Base-by-base conservation (phyloP, 257 asterid species). In the Forsythia suspensa region DNA sequence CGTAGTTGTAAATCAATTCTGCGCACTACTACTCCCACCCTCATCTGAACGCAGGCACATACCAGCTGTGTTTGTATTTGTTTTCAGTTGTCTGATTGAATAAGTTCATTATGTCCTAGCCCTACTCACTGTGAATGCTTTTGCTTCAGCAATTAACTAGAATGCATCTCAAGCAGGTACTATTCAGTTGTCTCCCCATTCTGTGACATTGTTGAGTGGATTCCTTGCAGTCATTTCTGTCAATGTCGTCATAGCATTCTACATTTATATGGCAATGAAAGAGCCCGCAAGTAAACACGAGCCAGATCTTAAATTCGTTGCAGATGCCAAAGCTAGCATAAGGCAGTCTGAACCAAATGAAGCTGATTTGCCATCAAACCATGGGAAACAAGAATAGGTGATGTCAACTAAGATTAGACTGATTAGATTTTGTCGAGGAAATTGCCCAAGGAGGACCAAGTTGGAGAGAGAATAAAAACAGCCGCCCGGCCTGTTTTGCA, bases 261-360 rank as follows among this genome's bases (percentile, higher is more conserved):
- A 92, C 83, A 93, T 95, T 70, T 87, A 84, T 41, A 68, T 87
- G 84, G 96, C 99, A 86, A 90, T 95, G 92, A 90, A 82, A 86
- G 99, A 93, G 82, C 96, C 97, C n/a, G 82, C 95, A 5, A 77
- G 82, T 84, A 93, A 92, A 80, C 97, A 92, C 29, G 96, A 85
- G 77, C 99, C 99, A 3, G 97, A 90, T 80, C 89, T 88, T 77
- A 82, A 80, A 68, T 91, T 91, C 76, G 83, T 91, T 12, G 92
- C 93, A 1, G 92, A 91, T 63, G 97, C 97, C 48, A 88, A 84
- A 87, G 92, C 90, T 66, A 90, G 97, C 76, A 71, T 91, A 36
- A 86, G 79, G 76, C 89, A 80, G 74, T 34, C 72, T 39, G 84
- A 81, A 57, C 83, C 76, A 82, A 82, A 72, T 46, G 86, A 79